Conservation (phyloP, 2,329 filamentous ascomycete genomes). For the Fonsecaea multimorphosa region DNA sequence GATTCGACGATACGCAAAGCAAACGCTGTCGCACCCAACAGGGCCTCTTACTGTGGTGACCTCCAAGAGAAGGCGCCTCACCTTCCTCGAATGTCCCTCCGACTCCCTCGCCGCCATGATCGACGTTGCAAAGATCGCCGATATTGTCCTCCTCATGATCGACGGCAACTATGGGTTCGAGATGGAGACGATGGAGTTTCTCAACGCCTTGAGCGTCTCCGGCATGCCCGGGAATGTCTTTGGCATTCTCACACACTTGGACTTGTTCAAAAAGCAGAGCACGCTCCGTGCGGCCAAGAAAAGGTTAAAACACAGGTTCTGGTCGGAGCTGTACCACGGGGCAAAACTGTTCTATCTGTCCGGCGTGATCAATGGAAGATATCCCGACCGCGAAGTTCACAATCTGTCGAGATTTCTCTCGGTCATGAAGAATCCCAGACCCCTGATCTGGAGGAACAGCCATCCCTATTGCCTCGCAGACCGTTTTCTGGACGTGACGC, state of each 20-base stretch:
- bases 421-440: slow-evolving; percentile 98
- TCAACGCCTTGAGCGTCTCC: slow-evolving; percentile 89
- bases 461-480: slow-evolving; percentile 95
- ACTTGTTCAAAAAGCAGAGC: slow-evolving; percentile 93
- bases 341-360: slow-evolving; percentile 97
- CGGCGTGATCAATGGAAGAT: slow-evolving; percentile 93
- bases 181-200: slow-evolving; percentile 99
- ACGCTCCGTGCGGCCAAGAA: slow-evolving; percentile 94
- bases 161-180: slow-evolving; percentile 99
- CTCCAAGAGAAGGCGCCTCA: slow-evolving; percentile 91
- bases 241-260: slow-evolving; percentile 92
- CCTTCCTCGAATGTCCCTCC: slow-evolving; percentile 94
- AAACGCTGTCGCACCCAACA: slow-evolving; percentile 85
- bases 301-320: slow-evolving; percentile 90
- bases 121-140: slow-evolving; percentile 93
- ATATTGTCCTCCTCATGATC: slow-evolving; percentile 97
- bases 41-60: slow-evolving; percentile 96
- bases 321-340: slow-evolving; percentile 96
- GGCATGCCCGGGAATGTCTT: slow-evolving; percentile 99
- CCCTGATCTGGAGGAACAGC: slow-evolving; percentile 94
- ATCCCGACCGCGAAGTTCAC: slow-evolving; percentile 94
- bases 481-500: slow-evolving; percentile 92
- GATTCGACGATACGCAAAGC: slow-evolving; percentile 92
- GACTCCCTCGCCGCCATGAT: slow-evolving; percentile 95
- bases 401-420: slow-evolving; percentile 94